Percentiles rank a stretch among this genome's conserved stretches.
Conservation (phyloP, 805 yeast genomes). For the Kazachstania taianensis region DNA sequence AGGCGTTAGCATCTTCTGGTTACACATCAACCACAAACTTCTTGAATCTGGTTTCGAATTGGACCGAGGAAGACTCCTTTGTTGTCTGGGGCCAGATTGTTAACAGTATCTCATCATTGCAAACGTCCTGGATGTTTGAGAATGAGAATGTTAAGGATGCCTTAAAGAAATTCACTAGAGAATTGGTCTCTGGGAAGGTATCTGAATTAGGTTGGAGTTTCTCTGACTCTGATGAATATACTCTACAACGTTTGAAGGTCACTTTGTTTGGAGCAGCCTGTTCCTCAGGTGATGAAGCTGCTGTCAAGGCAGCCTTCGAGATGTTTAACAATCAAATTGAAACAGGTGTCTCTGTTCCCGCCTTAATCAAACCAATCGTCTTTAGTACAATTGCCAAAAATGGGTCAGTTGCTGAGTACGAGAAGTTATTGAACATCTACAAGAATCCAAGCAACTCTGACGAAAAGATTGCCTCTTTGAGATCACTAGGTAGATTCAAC, state of each 20-base stretch:
- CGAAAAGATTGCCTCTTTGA: slow-evolving; percentile 61
- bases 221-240: slow-evolving; percentile 43
- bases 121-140: slow-evolving; percentile 48
- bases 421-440: slow-evolving; percentile 51
- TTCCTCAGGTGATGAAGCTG: slow-evolving; percentile 38
- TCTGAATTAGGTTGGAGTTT: slow-evolving; percentile 58
- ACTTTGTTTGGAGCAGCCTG: slow-evolving; percentile 53
- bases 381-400: slow-evolving; percentile 55
- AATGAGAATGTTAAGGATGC: slow-evolving; percentile 37
- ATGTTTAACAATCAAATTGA: slow-evolving; percentile 45
- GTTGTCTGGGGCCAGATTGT: slow-evolving; percentile 61
- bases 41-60: slow-evolving; percentile 46
- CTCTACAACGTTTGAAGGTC: slow-evolving; percentile 57
- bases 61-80: slow-evolving; percentile 51
- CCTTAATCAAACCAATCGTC: slow-evolving; percentile 59
- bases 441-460: slow-evolving; percentile 48
- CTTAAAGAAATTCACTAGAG: slow-evolving; percentile 42
- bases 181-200: slow-evolving; percentile 46
- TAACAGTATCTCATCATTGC: slow-evolving; percentile 38
- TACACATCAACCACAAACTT: slow-evolving; percentile 51
- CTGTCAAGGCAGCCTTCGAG: slow-evolving; percentile 36
- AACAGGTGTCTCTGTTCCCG: slow-evolving; percentile 60
- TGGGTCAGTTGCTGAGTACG: slow-evolving; percentile 50
- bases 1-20: slow-evolving; percentile 62
- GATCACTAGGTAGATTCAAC: slow-evolving; percentile 55